Evolutionary conservation across 1,139 yeast genomes (phyloP).

Genomic region (Protomyces inouyei): DNA sequence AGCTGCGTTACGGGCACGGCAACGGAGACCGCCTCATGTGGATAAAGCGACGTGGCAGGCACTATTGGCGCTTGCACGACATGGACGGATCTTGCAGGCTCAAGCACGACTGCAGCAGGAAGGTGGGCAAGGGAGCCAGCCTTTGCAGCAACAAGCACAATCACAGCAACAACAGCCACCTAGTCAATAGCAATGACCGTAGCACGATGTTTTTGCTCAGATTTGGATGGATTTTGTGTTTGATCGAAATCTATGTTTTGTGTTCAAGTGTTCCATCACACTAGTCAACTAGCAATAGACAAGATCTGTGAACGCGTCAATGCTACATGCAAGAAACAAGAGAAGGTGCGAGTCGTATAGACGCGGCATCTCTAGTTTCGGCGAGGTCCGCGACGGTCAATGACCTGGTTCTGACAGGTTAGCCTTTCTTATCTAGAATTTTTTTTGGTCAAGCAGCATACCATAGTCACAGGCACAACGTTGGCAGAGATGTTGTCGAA

Average conservation of each 20-base stretch:
- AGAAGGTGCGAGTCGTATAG: not conserved
- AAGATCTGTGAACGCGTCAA: too few species aligned
- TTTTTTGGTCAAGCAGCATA: not conserved
- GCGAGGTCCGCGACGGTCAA: slow-evolving; percentile 1
- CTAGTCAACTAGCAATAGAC: too few species aligned
- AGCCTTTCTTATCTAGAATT: not conserved
- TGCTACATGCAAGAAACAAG: not conserved
- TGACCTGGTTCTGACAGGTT: not conserved
- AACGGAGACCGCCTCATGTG: not conserved
- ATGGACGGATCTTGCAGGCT: not conserved
- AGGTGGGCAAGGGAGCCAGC: not conserved
- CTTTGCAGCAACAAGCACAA: not conserved
- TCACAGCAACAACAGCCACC: not conserved
- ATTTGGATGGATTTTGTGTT: too few species aligned
- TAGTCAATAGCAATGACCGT: too few species aligned
- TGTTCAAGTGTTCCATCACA: too few species aligned
- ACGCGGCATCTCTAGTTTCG: not conserved
- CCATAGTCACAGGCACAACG: slow-evolving; percentile 24
- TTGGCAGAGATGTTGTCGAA: slow-evolving; percentile 80
- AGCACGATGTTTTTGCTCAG: too few species aligned
- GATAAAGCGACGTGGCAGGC: not conserved
- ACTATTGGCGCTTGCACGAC: not conserved
- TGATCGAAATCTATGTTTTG: too few species aligned
- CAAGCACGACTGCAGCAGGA: not conserved
- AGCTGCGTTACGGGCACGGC: not conserved